Base-by-base conservation (phyloP, 306 rosid genomes). In the Mimosa pudica region DNA sequence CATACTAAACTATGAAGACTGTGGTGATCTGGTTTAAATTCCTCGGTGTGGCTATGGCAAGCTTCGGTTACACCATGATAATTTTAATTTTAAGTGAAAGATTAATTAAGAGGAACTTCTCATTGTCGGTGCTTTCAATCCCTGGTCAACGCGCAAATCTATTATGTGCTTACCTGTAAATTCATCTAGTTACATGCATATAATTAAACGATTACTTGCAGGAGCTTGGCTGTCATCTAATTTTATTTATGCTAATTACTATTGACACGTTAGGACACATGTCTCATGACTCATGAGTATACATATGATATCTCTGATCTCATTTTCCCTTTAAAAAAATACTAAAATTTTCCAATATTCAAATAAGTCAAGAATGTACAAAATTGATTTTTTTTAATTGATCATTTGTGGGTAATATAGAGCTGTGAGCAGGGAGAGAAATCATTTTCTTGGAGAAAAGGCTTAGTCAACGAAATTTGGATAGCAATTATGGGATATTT, bases 11-110 rank as follows among this genome's bases (percentile, higher is more conserved):
- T 33, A 47, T 72, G 55, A 57, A 70, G 41, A n/a, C 54, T 24
- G 64, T 70, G 64, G 62, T 7, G 11, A 42, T 77, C 10, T 72
- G 61, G 79, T 71, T 77, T 62, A 38, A 61, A 48, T 76, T 70
- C 47, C 58, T 20, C 30, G 76, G 63, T 24, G 30, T 24, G 30
- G 30, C 30, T 24, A 57, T 33, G 4, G 71, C 46, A 46, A 57
- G 44, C 14, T 67, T 69, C 48, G 58, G 47, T 76, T 81, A 77
- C 72, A 69, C 67, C 77, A 36, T 30, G 10, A 57, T 55, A 54
- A 41, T 38, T 52, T 62, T 30, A 32, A 62, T 52, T 51, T 67
- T 49, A 49, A 24, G 58, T 36, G 38, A 47, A 62, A 71, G 62
- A 54, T 71, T 54, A 42, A 65, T 12, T 38, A 51, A 65, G 42